Evolutionary conservation across 2,329 filamentous ascomycete genomes (phyloP).

Genomic region (Neobulgaria alba): DNA sequence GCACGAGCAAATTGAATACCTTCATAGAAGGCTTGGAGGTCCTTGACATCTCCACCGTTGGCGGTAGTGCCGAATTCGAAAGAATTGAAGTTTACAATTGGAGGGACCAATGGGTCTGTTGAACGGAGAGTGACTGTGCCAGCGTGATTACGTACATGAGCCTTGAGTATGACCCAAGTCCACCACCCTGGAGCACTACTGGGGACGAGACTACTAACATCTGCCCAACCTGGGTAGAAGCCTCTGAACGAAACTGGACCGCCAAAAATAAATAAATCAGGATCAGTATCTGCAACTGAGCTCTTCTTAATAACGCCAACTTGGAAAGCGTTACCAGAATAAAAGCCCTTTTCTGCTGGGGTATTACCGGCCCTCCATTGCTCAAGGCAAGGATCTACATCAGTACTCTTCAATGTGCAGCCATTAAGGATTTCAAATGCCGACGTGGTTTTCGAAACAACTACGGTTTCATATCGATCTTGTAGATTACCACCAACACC

Average conservation of each 20-base stretch:
- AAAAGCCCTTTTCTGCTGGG: slow-evolving; percentile 21
- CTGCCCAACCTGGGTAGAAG: slow-evolving; percentile 35
- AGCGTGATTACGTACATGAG: slow-evolving; percentile 51
- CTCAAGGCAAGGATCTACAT: slow-evolving; percentile 30
- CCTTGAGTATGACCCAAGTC: slow-evolving; percentile 42
- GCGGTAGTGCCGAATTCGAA: slow-evolving; percentile 37
- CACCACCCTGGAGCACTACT: too few relatives aligned
- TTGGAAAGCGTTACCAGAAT: slow-evolving; percentile 42
- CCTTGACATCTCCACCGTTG: slow-evolving; percentile 7
- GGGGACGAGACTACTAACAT: slow-evolving; percentile 11
- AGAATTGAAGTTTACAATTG: slow-evolving; percentile 55
- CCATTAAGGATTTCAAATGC: slow-evolving; percentile 31
- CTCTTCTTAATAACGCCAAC: slow-evolving; percentile 27
- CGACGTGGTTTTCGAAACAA: slow-evolving; percentile 35
- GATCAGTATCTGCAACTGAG: slow-evolving; percentile 31
- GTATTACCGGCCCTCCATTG: slow-evolving; percentile 26
- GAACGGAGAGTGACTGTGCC: slow-evolving; percentile 55
- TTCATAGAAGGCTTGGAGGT: slow-evolving; percentile 16
- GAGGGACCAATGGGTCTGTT: slow-evolving; percentile 53
- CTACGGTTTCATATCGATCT: slow-evolving; percentile 42
- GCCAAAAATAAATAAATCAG: slow-evolving; percentile 31
- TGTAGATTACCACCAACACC: slow-evolving; percentile 57
- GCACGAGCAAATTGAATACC: slow-evolving; percentile 11
- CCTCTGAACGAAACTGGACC: slow-evolving; percentile 30
- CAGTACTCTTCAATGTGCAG: slow-evolving; percentile 29